Evolutionary conservation across 2,329 filamentous ascomycete species (phyloP), one percentile per base, ranked within the genome.

Genomic region (Ophiostoma perfectum): DNA sequence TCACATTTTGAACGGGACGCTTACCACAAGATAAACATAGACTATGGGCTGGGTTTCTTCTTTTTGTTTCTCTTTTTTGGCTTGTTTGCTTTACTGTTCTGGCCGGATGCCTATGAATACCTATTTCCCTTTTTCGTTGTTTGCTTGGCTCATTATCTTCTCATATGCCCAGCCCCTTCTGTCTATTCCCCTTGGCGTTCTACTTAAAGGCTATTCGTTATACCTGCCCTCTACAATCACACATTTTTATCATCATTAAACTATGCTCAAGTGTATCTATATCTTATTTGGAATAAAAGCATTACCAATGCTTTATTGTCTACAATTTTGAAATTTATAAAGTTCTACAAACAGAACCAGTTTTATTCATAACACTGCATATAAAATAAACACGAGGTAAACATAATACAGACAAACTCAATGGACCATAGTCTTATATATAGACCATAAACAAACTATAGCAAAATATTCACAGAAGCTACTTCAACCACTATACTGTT

Each of bases 71-170:
- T 38, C 42, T 16, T 36, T 62, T 62, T 62, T 60, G 2, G 27
- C 27, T 16, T 62, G 55, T 39, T 39, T 60, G 27, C 36, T 60
- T 39, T 55, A 5, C 42, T 45, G 47, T 52, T 39, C 38, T 16
- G 39, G n/a, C 16, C 36, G 55, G 55, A 39, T 62, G 55, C 55
- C 12, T 63, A 63, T 63, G 60, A 63, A 63, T 63, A 63, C 60
- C 60, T 42, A 44, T 63, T 63, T 63, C 60, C 58, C 14, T 5
- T 62, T 52, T 39, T 27, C 8, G 39, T 18, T 63, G 38, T 62
- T 42, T 41, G 4, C 38, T 62, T 39, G 27, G 27, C n/a, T n/a
- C 3, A 9, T 60, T 60, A n/a, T 27, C 18, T 60, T 39, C 27
- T 27, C 27, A 27, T 27, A 27, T 27, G 49, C 49, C 49, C 49